Percentiles rank a stretch among this genome's conserved stretches.
Conservation (phyloP, 2,329 filamentous ascomycete species). For the Aspergillus jensenii region DNA sequence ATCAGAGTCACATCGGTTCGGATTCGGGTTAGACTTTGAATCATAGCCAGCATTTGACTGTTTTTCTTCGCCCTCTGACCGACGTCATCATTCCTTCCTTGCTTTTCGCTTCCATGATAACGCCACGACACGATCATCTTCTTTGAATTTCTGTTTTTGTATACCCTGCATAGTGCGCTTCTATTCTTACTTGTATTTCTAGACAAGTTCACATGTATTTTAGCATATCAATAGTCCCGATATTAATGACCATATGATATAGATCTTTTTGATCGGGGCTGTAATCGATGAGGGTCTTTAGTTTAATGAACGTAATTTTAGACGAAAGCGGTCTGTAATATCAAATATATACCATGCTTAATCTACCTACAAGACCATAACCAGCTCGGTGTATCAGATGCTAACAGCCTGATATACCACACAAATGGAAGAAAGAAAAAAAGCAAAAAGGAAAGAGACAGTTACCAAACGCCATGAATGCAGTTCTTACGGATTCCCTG, state of each 20-base stretch:
- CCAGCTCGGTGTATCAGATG: background rate
- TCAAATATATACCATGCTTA: background rate
- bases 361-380: conserved; percentile 1
- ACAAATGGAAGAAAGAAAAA: background rate
- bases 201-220: background rate
- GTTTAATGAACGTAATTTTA: no score
- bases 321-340: no score
- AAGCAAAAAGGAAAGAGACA: background rate
- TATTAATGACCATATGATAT: conserved; percentile 10
- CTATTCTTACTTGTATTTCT: background rate
- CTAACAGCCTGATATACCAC: background rate
- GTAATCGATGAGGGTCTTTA: no score
- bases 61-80: background rate
- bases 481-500: background rate
- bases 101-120: conserved; percentile 8
- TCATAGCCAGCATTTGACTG: background rate
- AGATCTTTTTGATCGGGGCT: no score
- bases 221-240: conserved; percentile 12
- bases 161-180: conserved; percentile 5
- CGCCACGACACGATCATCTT: conserved; percentile 3
- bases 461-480: conserved; percentile 3
- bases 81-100: background rate
- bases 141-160: background rate
- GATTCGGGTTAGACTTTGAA: background rate
- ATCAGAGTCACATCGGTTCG: conserved; percentile 9